phyloP scores from a whole-genome alignment of 331 rosid genomes.

The Rhamnella rubrinervis region DNA sequence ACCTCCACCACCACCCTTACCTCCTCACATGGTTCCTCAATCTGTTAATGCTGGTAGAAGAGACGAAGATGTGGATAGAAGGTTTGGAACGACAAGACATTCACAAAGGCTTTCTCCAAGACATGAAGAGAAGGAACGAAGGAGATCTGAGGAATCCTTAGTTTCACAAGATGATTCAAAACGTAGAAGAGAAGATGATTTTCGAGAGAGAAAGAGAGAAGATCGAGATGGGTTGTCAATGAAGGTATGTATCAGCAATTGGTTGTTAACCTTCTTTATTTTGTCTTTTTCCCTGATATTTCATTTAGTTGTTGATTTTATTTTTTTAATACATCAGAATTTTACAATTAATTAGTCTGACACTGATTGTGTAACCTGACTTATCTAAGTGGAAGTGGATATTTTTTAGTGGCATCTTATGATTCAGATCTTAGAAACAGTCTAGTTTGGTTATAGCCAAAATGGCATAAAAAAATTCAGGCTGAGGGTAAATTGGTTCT shows the following conservation, averaged over 20 bases:
- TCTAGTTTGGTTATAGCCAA: no score
- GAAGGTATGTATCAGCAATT: slow-evolving; percentile 56
- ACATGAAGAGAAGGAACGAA: slow-evolving; percentile 93
- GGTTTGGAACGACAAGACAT: slow-evolving; percentile 84
- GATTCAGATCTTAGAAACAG: no score
- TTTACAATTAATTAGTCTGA: no score
- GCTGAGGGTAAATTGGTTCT: no score
- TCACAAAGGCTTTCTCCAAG: slow-evolving; percentile 94
- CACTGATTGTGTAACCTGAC: no score
- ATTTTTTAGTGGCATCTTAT: no score
- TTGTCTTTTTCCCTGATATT: neutral
- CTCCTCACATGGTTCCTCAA: slow-evolving; percentile 93
- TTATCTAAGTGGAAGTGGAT: no score
- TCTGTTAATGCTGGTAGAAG: slow-evolving; percentile 83
- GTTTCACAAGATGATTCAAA: slow-evolving; percentile 80
- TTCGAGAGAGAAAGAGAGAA: slow-evolving; percentile 92
- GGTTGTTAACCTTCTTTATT: slow-evolving; percentile 7
- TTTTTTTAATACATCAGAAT: no score
- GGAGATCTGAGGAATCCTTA: slow-evolving; percentile 86
- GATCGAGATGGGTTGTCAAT: slow-evolving; percentile 66
- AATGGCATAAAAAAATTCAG: no score
- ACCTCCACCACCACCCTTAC: slow-evolving; percentile 99
- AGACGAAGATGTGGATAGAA: slow-evolving; percentile 92
- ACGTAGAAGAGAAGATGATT: slow-evolving; percentile 94
- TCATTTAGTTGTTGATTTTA: neutral